Evolutionary conservation across 345 rosid genomes (phyloP).

Genomic region (Populus deltoides): DNA sequence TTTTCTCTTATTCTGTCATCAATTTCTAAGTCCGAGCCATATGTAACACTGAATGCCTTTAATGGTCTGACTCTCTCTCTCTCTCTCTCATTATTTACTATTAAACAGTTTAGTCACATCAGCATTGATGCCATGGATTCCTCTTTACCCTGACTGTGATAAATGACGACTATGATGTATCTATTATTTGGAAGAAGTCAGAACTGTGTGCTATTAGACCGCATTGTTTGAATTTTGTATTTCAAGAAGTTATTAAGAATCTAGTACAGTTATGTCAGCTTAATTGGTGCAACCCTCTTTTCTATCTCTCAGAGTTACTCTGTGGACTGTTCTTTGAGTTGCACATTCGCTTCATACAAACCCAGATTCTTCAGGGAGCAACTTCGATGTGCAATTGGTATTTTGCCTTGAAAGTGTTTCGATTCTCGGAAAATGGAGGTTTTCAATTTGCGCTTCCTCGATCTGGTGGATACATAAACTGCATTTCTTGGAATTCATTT

Average conservation of each 20-base stretch:
- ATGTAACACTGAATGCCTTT: constrained; percentile 40
- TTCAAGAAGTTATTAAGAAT: constrained; percentile 4
- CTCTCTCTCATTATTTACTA: constrained; percentile 16
- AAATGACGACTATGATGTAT: constrained; percentile 23
- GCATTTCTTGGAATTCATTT: no score
- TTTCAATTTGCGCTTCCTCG: no score
- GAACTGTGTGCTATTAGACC: not conserved
- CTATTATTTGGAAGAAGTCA: constrained; percentile 9
- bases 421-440: no score
- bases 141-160: constrained; percentile 22
- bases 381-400: not conserved
- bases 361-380: not conserved
- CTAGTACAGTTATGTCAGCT: constrained; percentile 18
- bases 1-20: constrained; percentile 35
- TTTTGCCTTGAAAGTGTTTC: not conserved
- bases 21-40: constrained; percentile 37
- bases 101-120: constrained; percentile 43
- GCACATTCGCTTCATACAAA: not conserved
- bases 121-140: constrained; percentile 41
- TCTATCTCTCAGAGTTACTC: no score
- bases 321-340: no score
- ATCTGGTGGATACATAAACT: no score
- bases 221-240: not conserved
- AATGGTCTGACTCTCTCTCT: constrained; percentile 32
- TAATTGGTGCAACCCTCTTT: constrained; percentile 16